Conservation (phyloP, 306 rosid genomes). For the Chamaecrista fasciculata region DNA sequence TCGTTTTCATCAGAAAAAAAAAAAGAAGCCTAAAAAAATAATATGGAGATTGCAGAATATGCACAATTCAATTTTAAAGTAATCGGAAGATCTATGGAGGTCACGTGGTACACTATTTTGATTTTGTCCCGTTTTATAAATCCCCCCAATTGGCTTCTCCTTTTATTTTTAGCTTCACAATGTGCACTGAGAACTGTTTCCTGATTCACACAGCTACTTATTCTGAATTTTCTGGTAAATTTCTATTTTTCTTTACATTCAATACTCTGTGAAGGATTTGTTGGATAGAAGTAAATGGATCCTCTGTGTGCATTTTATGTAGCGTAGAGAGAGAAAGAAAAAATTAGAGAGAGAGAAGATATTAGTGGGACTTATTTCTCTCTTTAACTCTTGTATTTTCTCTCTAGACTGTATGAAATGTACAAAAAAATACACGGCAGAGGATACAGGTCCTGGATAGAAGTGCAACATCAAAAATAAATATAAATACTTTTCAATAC, state of each 20-base stretch:
- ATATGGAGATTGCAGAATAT: not conserved
- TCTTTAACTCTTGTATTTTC: too few species aligned
- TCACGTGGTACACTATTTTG: constrained; percentile 24
- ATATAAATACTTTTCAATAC: too few species aligned
- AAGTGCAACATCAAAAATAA: too few species aligned
- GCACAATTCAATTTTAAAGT: not conserved
- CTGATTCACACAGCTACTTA: not conserved
- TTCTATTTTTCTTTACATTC: not conserved
- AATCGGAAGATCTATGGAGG: constrained; percentile 10
- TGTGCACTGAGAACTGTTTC: not conserved
- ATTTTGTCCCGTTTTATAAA: constrained; percentile 2
- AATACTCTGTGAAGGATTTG: too few species aligned
- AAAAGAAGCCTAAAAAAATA: not conserved
- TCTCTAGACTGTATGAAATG: too few species aligned
- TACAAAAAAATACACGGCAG: too few species aligned
- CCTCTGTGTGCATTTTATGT: too few species aligned
- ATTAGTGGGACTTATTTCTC: too few species aligned
- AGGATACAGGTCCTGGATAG: too few species aligned
- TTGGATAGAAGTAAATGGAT: too few species aligned
- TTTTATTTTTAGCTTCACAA: not conserved
- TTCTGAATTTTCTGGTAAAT: not conserved
- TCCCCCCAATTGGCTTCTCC: not conserved
- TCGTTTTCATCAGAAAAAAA: not conserved
- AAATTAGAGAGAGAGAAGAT: too few species aligned
- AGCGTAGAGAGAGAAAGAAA: too few species aligned